Evolutionary conservation across 495 filamentous ascomycete species (phyloP).

Genomic region (Podospora pseudoanserina): DNA sequence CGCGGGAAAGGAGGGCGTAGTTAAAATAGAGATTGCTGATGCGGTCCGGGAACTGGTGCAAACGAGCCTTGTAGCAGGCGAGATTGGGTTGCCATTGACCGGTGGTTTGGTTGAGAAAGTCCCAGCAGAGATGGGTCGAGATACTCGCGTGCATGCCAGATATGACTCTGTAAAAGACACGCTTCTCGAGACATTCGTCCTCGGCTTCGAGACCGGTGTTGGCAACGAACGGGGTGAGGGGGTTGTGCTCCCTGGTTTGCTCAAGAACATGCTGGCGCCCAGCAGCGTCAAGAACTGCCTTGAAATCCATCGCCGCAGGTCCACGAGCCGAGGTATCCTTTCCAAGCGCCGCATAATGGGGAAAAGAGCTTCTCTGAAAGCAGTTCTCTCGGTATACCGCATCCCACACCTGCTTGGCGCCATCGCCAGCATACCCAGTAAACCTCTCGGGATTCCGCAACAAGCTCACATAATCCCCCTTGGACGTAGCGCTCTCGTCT

Average conservation of each 20-base stretch:
- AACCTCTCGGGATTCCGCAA: conserved; percentile 93
- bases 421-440: conserved; percentile 83
- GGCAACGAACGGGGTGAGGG: conserved; percentile 46
- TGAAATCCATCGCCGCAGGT: conserved; percentile 79
- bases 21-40: conserved; percentile 99
- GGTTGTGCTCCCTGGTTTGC: conserved; percentile 50
- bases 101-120: conserved; percentile 92
- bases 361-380: conserved; percentile 69
- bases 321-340: conserved; percentile 38
- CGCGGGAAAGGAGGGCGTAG: conserved; percentile 88
- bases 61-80: conserved; percentile 78
- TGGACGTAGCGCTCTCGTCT: conserved; percentile 78
- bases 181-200: conserved; percentile 93
- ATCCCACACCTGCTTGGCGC: conserved; percentile 87
- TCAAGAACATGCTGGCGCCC: conserved; percentile 56
- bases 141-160: conserved; percentile 98
- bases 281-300: conserved; percentile 71
- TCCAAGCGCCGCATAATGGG: conserved; percentile 45
- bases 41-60: conserved; percentile 80
- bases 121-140: conserved; percentile 91
- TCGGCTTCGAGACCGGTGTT: conserved; percentile 64
- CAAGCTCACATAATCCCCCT: conserved; percentile 94
- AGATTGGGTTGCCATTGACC: conserved; percentile 93
- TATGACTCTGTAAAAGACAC: conserved; percentile 91
- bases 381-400: conserved; percentile 97